These are phyloP conservation scores for Serendipita sp. DNA, from an alignment of 768 basidiomycete genomes.

Conservation along the genomic window DNA sequence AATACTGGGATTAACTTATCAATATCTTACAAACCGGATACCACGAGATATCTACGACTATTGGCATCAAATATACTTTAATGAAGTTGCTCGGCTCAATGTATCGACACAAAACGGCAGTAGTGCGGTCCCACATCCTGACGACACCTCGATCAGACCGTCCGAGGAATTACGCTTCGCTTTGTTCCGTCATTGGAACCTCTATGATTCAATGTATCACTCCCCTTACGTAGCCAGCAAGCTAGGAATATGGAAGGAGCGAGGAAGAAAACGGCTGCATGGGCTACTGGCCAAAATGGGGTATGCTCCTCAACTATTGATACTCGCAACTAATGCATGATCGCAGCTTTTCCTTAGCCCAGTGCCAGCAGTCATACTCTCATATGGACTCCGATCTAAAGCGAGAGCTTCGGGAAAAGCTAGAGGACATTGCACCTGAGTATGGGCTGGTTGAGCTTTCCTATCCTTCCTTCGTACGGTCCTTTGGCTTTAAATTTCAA, in stretches of 20 bases:
- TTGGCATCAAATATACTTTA: constrained; percentile 63
- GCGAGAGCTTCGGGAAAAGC: constrained; percentile 56
- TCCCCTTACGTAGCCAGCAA: constrained; percentile 92
- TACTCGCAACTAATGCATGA: not conserved
- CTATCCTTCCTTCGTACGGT: constrained; percentile 87
- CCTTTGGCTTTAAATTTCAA: constrained; percentile 76
- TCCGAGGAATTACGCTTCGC: constrained; percentile 88
- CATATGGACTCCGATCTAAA: constrained; percentile 98
- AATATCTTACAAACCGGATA: constrained; percentile 79
- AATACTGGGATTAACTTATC: constrained; percentile 83
- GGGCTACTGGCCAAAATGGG: constrained; percentile 98
- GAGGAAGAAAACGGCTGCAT: constrained; percentile 73
- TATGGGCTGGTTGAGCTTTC: constrained; percentile 87
- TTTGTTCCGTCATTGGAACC: constrained; percentile 91
- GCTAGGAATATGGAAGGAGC: constrained; percentile 92
- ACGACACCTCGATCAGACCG: constrained; percentile 67
- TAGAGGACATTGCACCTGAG: constrained; percentile 82
- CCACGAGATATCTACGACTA: constrained; percentile 73
- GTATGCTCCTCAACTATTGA: constrained; percentile 25
- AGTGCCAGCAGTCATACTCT: constrained; percentile 83
- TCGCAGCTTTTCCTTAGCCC: constrained; percentile 74
- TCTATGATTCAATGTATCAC: constrained; percentile 97
- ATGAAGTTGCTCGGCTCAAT: constrained; percentile 89
- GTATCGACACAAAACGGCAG: constrained; percentile 24
- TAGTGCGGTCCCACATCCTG: constrained; percentile 33